phyloP scores from a whole-genome alignment of 2,329 filamentous ascomycete genomes.

The Trematosphaeria pertusa region DNA sequence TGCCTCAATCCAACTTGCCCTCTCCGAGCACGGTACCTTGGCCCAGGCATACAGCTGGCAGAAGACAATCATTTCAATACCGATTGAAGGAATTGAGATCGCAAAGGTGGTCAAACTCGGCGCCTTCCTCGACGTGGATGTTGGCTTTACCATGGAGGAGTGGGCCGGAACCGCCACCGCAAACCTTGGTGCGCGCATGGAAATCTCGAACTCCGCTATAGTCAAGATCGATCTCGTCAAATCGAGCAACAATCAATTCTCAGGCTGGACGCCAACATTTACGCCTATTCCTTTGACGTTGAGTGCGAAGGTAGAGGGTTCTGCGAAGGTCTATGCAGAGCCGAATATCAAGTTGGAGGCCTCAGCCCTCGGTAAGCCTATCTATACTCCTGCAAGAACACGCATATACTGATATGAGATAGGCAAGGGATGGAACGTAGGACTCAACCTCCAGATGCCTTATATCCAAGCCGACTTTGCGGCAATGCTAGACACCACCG shows the following conservation, averaged over 20 bases:
- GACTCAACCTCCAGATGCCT: slow-evolving; percentile 21
- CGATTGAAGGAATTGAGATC: slow-evolving; percentile 22
- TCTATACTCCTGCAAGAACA: too few species aligned
- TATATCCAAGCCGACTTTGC: slow-evolving; percentile 25
- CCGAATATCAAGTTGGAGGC: slow-evolving; percentile 20
- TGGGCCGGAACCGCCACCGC: slow-evolving; percentile 18
- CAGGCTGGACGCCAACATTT: slow-evolving; percentile 24
- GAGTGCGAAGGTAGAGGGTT: slow-evolving; percentile 20
- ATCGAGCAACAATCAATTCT: slow-evolving; percentile 18
- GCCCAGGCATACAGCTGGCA: slow-evolving; percentile 14
- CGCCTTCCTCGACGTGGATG: slow-evolving; percentile 22
- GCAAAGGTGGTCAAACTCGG: slow-evolving; percentile 23
- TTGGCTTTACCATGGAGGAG: slow-evolving; percentile 21
- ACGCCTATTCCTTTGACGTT: slow-evolving; percentile 15
- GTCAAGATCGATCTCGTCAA: slow-evolving; percentile 22
- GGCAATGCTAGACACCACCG: slow-evolving; percentile 18
- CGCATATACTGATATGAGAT: slow-evolving; percentile 3
- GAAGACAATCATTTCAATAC: slow-evolving; percentile 21
- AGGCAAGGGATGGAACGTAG: slow-evolving; percentile 21
- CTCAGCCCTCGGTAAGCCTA: slow-evolving; percentile 18
- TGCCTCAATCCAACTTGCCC: slow-evolving; percentile 19
- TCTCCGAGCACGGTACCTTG: slow-evolving; percentile 14
- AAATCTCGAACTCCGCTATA: slow-evolving; percentile 17
- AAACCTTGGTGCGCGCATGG: slow-evolving; percentile 16
- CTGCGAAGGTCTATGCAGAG: slow-evolving; percentile 17